Evolutionary conservation across 495 filamentous ascomycete genomes (phyloP).

Genomic region (Mytilinidion resinicola): DNA sequence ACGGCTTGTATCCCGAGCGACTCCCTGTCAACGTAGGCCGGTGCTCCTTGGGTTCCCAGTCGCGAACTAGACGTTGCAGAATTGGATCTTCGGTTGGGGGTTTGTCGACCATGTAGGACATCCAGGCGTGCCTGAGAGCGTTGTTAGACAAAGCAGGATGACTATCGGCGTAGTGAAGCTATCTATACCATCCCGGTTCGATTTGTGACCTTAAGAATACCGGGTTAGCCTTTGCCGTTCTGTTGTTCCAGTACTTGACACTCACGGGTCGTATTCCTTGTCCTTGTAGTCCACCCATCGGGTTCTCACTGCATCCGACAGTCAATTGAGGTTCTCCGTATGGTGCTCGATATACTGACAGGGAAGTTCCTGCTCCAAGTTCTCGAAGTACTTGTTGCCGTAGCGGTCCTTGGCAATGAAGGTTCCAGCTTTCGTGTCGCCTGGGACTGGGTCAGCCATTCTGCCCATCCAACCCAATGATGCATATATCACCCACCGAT

Average conservation of each 20-base stretch:
- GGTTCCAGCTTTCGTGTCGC: slow-evolving; percentile 93
- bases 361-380: slow-evolving; percentile 83
- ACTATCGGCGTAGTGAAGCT: neutral
- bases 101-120: slow-evolving; percentile 86
- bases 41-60: slow-evolving; percentile 73
- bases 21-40: slow-evolving; percentile 65
- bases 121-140: slow-evolving; percentile 79
- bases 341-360: slow-evolving; percentile 43
- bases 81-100: slow-evolving; percentile 72
- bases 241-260: neutral
- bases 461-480: neutral
- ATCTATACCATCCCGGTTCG: slow-evolving; percentile 80
- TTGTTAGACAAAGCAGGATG: slow-evolving; percentile 8
- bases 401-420: slow-evolving; percentile 80
- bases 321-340: slow-evolving; percentile 6
- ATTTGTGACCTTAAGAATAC: slow-evolving; percentile 57
- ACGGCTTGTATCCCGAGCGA: slow-evolving; percentile 80
- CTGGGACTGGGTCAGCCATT: slow-evolving; percentile 40
- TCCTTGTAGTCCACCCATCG: slow-evolving; percentile 97
- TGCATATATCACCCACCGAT: slow-evolving; percentile 45
- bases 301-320: slow-evolving; percentile 63
- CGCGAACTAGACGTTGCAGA: slow-evolving; percentile 54
- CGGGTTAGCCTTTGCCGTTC: neutral
- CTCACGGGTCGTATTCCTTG: slow-evolving; percentile 76
- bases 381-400: slow-evolving; percentile 98